These are phyloP conservation scores for Aegilops longissima DNA, from an alignment of 176 grass and related monocot species.

Conservation along the genomic window DNA sequence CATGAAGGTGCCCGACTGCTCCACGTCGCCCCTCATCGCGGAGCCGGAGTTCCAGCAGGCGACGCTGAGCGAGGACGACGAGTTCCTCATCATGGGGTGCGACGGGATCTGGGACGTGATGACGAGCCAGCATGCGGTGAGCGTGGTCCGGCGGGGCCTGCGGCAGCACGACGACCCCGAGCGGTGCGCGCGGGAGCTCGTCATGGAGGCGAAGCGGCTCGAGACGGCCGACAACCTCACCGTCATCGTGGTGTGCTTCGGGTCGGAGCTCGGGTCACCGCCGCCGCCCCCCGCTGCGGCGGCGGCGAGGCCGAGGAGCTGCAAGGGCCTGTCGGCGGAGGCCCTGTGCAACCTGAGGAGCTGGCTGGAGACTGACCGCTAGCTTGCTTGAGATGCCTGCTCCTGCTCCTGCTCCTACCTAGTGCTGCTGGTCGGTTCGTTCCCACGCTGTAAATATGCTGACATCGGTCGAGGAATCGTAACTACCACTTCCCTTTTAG, in stretches of 20 bases:
- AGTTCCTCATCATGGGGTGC: constrained; percentile 82
- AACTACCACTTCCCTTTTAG: background rate
- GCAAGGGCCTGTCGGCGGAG: constrained; percentile 64
- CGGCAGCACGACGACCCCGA: constrained; percentile 61
- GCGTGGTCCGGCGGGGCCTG: constrained; percentile 51
- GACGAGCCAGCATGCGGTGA: constrained; percentile 67
- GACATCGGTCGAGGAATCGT: constrained; percentile 35
- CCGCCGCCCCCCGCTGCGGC: background rate
- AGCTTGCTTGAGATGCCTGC: background rate
- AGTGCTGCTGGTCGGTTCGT: background rate
- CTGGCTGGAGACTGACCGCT: constrained; percentile 49
- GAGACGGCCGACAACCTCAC: constrained; percentile 71
- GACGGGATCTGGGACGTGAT: constrained; percentile 87
- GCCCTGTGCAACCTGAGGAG: constrained; percentile 67
- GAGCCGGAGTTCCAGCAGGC: constrained; percentile 74
- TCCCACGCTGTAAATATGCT: constrained; percentile 51
- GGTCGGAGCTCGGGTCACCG: constrained; percentile 24
- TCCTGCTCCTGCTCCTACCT: background rate
- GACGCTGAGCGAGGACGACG: constrained; percentile 48
- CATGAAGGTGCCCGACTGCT: constrained; percentile 53
- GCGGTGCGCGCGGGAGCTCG: constrained; percentile 63
- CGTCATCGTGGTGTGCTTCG: constrained; percentile 62
- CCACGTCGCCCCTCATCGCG: constrained; percentile 64
- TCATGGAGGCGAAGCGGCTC: constrained; percentile 65
- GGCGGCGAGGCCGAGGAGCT: constrained; percentile 31